Base-by-base conservation (phyloP, 2,329 filamentous ascomycete species). In the Scleromitrula shiraiana region DNA sequence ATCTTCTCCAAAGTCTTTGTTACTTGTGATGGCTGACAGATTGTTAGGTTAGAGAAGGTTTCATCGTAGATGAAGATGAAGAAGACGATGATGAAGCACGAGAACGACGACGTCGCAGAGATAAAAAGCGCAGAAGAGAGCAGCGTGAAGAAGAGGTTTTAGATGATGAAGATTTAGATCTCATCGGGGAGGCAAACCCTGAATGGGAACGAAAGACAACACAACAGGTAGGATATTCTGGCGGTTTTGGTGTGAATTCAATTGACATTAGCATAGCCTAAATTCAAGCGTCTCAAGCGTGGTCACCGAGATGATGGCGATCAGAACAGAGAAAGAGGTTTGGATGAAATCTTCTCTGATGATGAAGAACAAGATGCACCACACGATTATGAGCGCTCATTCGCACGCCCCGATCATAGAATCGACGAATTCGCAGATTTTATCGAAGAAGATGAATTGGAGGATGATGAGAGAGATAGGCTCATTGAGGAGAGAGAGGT, bases 261-360 rank as follows among this genome's bases (percentile, higher is more conserved):
- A 33, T 59, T 66, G 41, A 65, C 50, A 36, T 33, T 20, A 46
- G 41, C 42, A 27, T 54, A 95, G 83, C 83, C 84, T 57, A 94
- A 95, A 65, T 95, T 94, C 74, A 98, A 98, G 69, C 86, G 93
- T 33, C 79, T 98, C 47, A 98, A 97, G 74, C 87, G 88, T 56
- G 91, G 93, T 46, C 88, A 91, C 56, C 78, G 85, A 52, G 83
- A 84, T 54, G 83, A 88, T 53, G 80, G 78, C 48, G 77, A 88
- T 41, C 76, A 80, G 19, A 73, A 73, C 22, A 76, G 82, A 55
- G 76, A 81, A 33, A 83, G 84, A 52, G 88, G 85, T 20, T 78
- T 97, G 14, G 84, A 89, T 57, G 84, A 96, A 58, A 97, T 98
- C 56, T 98, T 98, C 67, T 90, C 88, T 29, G 91, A 95, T 56